phyloP scores from a whole-genome alignment of 345 rosid genomes.

The Hevea brasiliensis region DNA sequence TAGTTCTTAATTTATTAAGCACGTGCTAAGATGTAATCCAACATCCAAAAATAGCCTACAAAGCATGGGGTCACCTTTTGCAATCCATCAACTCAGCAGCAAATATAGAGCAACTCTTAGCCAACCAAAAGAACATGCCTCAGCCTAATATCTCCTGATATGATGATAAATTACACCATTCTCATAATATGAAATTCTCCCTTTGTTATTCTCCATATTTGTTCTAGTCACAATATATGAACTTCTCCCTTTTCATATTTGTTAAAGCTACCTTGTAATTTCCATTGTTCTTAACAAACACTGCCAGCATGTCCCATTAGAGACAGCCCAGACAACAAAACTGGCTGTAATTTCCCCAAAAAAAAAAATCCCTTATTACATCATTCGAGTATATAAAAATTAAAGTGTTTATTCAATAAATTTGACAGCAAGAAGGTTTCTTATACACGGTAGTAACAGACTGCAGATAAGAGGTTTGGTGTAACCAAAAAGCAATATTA shows the following conservation, averaged over 20 bases:
- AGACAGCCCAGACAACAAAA: background rate
- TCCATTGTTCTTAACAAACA: background rate
- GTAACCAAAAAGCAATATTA: too few relatives aligned
- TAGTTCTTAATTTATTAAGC: background rate
- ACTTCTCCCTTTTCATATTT: background rate
- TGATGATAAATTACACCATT: background rate
- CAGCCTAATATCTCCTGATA: background rate
- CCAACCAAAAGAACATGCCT: background rate
- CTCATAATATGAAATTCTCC: background rate
- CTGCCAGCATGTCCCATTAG: background rate
- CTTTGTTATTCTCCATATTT: background rate
- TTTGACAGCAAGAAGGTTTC: background rate
- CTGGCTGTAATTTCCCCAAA: background rate
- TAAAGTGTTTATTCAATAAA: background rate
- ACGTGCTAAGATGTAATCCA: background rate
- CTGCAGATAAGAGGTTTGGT: background rate
- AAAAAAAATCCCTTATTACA: background rate
- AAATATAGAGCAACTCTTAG: background rate
- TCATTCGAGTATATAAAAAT: too few relatives aligned
- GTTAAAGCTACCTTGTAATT: background rate
- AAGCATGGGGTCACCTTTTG: background rate
- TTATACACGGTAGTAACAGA: background rate
- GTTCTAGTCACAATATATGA: too few relatives aligned
- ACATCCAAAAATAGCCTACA: background rate
- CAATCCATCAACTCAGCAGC: background rate